These are phyloP conservation scores for Amylostereum areolatum DNA, from an alignment of 1,284 basidiomycete genomes.

Conservation along the genomic window DNA sequence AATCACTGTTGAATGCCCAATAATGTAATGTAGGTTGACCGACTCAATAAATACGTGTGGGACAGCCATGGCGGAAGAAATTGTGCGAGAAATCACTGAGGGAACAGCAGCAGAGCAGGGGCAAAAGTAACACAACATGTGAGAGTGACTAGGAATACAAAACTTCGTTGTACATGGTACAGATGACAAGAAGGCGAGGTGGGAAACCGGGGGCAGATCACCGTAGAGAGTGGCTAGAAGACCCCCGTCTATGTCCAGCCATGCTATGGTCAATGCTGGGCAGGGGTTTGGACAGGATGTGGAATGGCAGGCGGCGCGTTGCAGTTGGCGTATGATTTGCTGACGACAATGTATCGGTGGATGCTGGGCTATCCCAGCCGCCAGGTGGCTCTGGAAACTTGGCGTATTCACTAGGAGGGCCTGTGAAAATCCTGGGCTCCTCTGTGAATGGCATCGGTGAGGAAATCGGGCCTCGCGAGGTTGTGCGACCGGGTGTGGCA, in stretches of 20 bases:
- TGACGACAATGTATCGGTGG: slow-evolving; percentile 28
- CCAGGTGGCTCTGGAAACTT: slow-evolving; percentile 61
- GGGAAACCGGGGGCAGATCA: slow-evolving; percentile 12
- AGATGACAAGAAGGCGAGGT: neutral
- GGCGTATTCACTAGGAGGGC: slow-evolving; percentile 64
- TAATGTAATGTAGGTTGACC: neutral
- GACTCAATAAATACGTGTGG: neutral
- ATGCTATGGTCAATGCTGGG: slow-evolving; percentile 39
- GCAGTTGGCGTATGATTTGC: slow-evolving; percentile 39
- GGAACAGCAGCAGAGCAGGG: neutral
- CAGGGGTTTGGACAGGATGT: slow-evolving; percentile 53
- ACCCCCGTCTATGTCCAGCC: slow-evolving; percentile 49
- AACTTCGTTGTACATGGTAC: slow-evolving; percentile 2
- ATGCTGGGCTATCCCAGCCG: slow-evolving; percentile 12
- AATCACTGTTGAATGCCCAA: neutral
- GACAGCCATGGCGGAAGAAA: neutral
- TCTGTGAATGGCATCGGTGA: slow-evolving; percentile 19
- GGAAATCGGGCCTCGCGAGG: slow-evolving; percentile 14
- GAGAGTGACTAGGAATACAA: slow-evolving; percentile 5
- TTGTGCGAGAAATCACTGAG: neutral
- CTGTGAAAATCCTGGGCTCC: slow-evolving; percentile 46
- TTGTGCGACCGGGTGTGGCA: slow-evolving; percentile 14
- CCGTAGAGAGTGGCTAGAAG: slow-evolving; percentile 53
- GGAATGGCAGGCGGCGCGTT: slow-evolving; percentile 60
- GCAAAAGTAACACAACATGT: neutral